A percentile compares a stretch with the other conserved stretches of the same genome.
phyloP scores from a whole-genome alignment of 2,329 filamentous ascomycete genomes.

The Fusarium nanum region DNA sequence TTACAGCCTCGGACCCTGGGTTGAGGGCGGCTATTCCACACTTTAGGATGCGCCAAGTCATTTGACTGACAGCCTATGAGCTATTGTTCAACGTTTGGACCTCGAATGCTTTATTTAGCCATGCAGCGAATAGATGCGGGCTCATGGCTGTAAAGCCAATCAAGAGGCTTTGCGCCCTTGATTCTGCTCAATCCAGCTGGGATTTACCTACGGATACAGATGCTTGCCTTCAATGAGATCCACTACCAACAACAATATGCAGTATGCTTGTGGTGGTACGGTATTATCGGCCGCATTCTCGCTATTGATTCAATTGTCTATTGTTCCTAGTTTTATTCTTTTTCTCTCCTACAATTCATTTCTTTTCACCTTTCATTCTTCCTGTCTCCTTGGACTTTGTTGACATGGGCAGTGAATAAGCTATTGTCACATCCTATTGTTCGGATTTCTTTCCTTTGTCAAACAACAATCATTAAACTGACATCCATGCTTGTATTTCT shows the following conservation, averaged over 20 bases:
- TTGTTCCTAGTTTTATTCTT: constrained; percentile 19
- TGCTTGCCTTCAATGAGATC: constrained; percentile 6
- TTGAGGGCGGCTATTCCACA: constrained; percentile 56
- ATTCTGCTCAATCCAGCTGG: constrained; percentile 32
- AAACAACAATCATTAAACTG: constrained; percentile 14
- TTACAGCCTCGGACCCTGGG: constrained; percentile 31
- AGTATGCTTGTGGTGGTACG: constrained; percentile 27
- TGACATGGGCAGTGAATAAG: constrained; percentile 18
- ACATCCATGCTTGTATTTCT: constrained; percentile 3
- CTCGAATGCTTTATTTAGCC: constrained; percentile 47
- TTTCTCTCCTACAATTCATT: constrained; percentile 9
- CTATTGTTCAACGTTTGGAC: constrained; percentile 30
- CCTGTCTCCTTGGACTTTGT: constrained; percentile 11
- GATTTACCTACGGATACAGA: constrained; percentile 14
- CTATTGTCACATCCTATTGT: constrained; percentile 23
- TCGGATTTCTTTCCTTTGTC: constrained; percentile 43
- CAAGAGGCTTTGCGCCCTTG: constrained; percentile 37
- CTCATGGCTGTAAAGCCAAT: constrained; percentile 40
- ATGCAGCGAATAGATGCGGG: constrained; percentile 34
- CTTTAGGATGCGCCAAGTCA: constrained; percentile 44
- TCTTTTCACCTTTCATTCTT: constrained; percentile 8
- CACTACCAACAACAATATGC: constrained; percentile 28
- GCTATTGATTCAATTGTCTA: constrained; percentile 14
- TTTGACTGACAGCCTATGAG: constrained; percentile 45
- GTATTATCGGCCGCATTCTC: constrained; percentile 35